These are phyloP conservation scores for Dothistroma septosporum DNA, from an alignment of 2,329 filamentous ascomycete genomes.

Conservation along the genomic window DNA sequence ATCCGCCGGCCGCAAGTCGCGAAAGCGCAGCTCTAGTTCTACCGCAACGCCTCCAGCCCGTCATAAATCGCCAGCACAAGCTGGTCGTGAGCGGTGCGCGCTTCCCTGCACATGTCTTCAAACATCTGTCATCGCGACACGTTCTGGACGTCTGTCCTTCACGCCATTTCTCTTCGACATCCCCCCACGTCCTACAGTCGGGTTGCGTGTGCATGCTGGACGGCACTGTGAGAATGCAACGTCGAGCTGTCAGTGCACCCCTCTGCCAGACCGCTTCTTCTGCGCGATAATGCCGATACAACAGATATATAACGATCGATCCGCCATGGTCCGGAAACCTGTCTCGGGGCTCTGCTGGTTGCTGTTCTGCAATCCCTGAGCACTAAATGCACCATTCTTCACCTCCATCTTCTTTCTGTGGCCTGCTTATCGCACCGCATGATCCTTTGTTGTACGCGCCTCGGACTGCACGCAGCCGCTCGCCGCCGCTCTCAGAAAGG, in stretches of 20 bases:
- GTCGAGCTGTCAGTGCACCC: not conserved
- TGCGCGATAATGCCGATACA: not conserved
- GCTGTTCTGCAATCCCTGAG: not conserved
- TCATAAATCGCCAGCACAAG: not conserved
- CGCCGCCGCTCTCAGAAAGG: not conserved
- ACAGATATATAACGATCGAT: not conserved
- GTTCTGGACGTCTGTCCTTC: not conserved
- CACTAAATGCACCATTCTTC: not conserved
- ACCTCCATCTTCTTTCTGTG: conserved; percentile 1
- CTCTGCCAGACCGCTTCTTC: not conserved
- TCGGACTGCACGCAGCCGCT: not conserved
- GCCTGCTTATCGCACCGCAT: conserved; percentile 1
- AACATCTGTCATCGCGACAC: not conserved
- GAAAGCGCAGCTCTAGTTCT: not conserved
- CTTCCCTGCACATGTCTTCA: not conserved
- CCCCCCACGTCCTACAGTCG: not conserved
- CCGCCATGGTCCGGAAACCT: not conserved
- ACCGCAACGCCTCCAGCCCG: not conserved
- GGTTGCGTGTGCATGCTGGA: not conserved
- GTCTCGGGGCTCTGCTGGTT: not conserved
- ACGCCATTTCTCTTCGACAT: not conserved
- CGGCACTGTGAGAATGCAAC: not conserved
- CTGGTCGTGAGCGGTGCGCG: not conserved
- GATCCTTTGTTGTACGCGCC: not conserved
- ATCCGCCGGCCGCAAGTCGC: not conserved